Evolutionary conservation across 768 basidiomycete genomes (phyloP), one percentile per base, ranked within the genome.

Genomic region (Suillus cothurnatus): DNA sequence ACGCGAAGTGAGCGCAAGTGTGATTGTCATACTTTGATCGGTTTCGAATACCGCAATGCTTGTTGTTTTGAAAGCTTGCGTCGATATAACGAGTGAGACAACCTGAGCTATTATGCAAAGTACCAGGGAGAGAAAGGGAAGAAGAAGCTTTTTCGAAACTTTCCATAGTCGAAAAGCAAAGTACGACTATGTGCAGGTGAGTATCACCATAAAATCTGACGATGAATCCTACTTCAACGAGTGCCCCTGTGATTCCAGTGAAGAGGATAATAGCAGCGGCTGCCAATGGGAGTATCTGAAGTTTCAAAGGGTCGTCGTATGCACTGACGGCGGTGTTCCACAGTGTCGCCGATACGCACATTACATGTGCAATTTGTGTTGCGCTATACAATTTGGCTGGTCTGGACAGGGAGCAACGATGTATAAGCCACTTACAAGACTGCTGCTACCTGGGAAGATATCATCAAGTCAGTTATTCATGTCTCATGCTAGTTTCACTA

Each of bases 401-500:
- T 36, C 55, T n/a, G n/a, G 9, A 19, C 8, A n/a, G 34, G 34
- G 5, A 23, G n/a, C 1, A 14, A 56, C 14, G 4, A n/a, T 28
- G 26, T 14, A 52, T 38, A 38, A 28, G 31, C n/a, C 19, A 34
- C 64, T 28, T 28, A 64, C 64, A 64, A 34, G 31, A 61, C 31
- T 36, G 26, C 59, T 34, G 64, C 58, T 28, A 64, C 64, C 64
- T 64, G 34, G 14, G 0, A 57, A 23, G 14, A 36, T 23, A 2
- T 6, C 11, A n/a, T 50, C 43, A 23, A 32, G 55, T 56, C 55
- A 36, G 55, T 36, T 11, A 34, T 56, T 56, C 34, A 4, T 23
- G 32, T 8, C 21, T 19, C 50, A 39, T 23, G 34, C 15, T 3
- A 17, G 31, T 23, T 53, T 28, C 34, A 67, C 73, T 70, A 36